Percentiles rank a stretch among this genome's conserved stretches.
phyloP scores from a whole-genome alignment of 2,329 filamentous ascomycete genomes.

The Alternaria panax region DNA sequence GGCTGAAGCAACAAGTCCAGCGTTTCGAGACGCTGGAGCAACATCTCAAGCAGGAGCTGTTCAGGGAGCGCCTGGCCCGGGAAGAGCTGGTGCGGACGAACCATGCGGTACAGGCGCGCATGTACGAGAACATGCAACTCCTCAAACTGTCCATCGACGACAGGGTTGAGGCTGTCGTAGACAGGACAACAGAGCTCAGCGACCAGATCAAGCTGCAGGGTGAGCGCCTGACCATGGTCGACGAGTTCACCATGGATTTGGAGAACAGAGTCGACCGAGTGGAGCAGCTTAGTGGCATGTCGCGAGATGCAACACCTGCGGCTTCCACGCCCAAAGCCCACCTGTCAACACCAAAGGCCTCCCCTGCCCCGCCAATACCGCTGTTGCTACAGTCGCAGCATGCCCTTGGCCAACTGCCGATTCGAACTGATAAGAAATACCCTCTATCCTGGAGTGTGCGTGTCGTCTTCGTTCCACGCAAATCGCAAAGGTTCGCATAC shows the following conservation, averaged over 20 bases:
- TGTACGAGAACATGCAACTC: constrained; percentile 50
- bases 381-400: constrained; percentile 40
- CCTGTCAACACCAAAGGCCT: constrained; percentile 30
- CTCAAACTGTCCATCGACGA: constrained; percentile 52
- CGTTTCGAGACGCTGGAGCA: constrained; percentile 46
- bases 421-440: constrained; percentile 50
- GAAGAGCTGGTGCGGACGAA: constrained; percentile 45
- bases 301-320: constrained; percentile 41
- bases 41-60: constrained; percentile 48
- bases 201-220: constrained; percentile 48
- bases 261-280: constrained; percentile 49
- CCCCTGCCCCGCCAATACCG: constrained; percentile 39
- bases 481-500: constrained; percentile 48
- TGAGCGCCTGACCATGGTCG: constrained; percentile 48
- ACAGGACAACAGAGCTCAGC: constrained; percentile 49
- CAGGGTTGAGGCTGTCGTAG: constrained; percentile 51
- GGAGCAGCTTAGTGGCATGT: constrained; percentile 34
- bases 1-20: constrained; percentile 43
- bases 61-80: constrained; percentile 44
- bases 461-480: constrained; percentile 50
- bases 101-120: constrained; percentile 43
- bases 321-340: constrained; percentile 38
- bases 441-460: constrained; percentile 48
- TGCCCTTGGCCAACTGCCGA: constrained; percentile 43
- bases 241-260: constrained; percentile 51